phyloP scores from a whole-genome alignment of 495 filamentous ascomycete genomes.

The Neurospora pannonica region DNA sequence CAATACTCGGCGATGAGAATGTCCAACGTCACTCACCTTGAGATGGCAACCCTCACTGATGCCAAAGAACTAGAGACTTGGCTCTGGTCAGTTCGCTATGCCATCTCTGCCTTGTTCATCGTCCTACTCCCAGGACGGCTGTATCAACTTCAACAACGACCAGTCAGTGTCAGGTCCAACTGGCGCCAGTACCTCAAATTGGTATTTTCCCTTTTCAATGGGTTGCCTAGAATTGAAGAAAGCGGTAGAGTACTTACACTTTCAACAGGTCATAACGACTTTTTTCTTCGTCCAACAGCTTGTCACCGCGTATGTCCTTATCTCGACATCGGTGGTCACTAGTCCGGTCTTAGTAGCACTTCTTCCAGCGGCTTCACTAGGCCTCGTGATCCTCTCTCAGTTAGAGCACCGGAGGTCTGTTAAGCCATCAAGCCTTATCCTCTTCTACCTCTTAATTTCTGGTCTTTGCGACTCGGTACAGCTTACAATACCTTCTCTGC shows the following conservation, averaged over 20 bases:
- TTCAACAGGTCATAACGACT: neutral
- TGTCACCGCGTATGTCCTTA: neutral
- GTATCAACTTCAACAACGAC: neutral
- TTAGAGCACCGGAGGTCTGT: constrained; percentile 3
- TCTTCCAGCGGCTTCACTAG: neutral
- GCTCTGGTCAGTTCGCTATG: neutral
- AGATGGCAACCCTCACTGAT: neutral
- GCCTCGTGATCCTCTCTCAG: neutral
- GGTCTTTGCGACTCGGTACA: constrained; percentile 4
- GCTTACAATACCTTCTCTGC: constrained; percentile 4
- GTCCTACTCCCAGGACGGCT: constrained; percentile 5
- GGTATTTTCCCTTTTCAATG: neutral
- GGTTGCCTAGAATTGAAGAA: neutral
- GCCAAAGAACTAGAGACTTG: neutral
- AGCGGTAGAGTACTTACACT: neutral
- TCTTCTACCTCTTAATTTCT: constrained; percentile 8
- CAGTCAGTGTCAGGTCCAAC: neutral
- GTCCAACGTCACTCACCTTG: neutral
- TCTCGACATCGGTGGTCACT: neutral
- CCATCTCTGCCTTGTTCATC: constrained; percentile 5
- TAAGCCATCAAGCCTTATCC: constrained; percentile 7
- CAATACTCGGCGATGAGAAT: neutral
- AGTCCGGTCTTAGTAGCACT: neutral
- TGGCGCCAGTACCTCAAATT: neutral
- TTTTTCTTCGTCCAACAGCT: neutral